Base-by-base conservation (phyloP, 805 yeast genomes). In the Pachysolen tannophilus region DNA sequence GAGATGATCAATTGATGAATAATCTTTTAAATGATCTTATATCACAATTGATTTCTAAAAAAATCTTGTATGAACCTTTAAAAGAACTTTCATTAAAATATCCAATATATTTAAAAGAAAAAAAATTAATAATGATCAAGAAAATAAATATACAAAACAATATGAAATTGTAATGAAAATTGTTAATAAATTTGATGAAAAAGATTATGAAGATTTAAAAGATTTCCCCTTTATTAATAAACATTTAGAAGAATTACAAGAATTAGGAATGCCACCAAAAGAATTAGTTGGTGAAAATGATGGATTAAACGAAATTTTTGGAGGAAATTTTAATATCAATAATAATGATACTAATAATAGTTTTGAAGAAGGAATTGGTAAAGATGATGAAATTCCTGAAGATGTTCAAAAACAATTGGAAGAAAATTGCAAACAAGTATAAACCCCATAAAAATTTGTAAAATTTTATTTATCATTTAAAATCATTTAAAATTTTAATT, bases 51-150 rank as follows among this genome's bases (percentile, higher is more conserved):
- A 74, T 92, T 6, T 75, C 92, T 5, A 90, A 87, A 50, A 88
- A 80, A 38, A 82, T 88, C 15, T 65, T 90, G 26, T 88, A 84
- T 51, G 94, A 82, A 46, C 96, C 97, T 3, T 69, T 90, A 59
- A 82, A 79, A 49, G 95, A 86, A 41, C 67, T 88, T 53, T 74
- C 78, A 43, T 59, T 63, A 9, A 84, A 83, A 50, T 85, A 78
- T 53, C 83, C 86, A 3, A 68, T 56, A 19, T 90, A 84, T 79
- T 64, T 90, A 42, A 57, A 60, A 30, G 72, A 69, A 32, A 68
- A 82, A 43, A 61, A 63, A 34, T 67, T 63, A 7, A 46, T 50
- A 60, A 54, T 3, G 73, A 61, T 5, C 79, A 82, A 34, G 58
- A 65, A 40, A 55, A 48, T 2, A 67, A 74, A 24, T 86, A 78